phyloP scores from a whole-genome alignment of 2,329 filamentous ascomycete genomes.

The Pseudogymnoascus destructans region DNA sequence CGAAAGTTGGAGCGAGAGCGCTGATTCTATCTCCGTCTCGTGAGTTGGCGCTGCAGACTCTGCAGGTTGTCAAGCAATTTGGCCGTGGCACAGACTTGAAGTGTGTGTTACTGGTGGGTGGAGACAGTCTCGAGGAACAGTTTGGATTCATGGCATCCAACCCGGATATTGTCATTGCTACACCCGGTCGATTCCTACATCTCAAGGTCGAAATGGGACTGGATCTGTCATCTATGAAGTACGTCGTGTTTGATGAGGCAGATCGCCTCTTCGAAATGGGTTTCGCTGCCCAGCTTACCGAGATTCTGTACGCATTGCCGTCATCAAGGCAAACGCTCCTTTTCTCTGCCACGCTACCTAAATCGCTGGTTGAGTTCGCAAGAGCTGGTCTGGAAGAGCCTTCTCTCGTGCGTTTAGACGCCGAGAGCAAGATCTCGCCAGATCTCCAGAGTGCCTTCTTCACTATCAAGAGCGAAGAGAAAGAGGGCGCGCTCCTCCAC shows the following conservation, averaged over 20 bases:
- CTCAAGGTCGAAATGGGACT: constrained; percentile 93
- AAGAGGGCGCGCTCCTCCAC: constrained; percentile 83
- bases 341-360: constrained; percentile 90
- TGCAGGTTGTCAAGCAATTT: constrained; percentile 94
- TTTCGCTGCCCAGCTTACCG: constrained; percentile 82
- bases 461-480: constrained; percentile 79
- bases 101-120: constrained; percentile 81
- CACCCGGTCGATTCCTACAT: constrained; percentile 90
- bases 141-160: constrained; percentile 87
- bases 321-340: constrained; percentile 75
- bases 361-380: constrained; percentile 90
- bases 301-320: constrained; percentile 84
- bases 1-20: constrained; percentile 71
- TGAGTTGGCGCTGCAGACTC: constrained; percentile 85
- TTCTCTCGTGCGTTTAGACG: constrained; percentile 76
- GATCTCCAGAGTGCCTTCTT: constrained; percentile 96
- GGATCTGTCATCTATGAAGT: constrained; percentile 79
- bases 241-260: constrained; percentile 95
- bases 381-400: constrained; percentile 87
- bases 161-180: constrained; percentile 94
- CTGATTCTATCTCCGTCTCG: constrained; percentile 84
- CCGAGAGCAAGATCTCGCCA: constrained; percentile 89
- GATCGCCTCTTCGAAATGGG: constrained; percentile 98
- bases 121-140: constrained; percentile 91
- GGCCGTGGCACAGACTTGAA: constrained; percentile 82